Evolutionary conservation across 495 filamentous ascomycete genomes (phyloP), one percentile per base, ranked within the genome.

Genomic region (Hyphodiscus hymeniophilus): DNA sequence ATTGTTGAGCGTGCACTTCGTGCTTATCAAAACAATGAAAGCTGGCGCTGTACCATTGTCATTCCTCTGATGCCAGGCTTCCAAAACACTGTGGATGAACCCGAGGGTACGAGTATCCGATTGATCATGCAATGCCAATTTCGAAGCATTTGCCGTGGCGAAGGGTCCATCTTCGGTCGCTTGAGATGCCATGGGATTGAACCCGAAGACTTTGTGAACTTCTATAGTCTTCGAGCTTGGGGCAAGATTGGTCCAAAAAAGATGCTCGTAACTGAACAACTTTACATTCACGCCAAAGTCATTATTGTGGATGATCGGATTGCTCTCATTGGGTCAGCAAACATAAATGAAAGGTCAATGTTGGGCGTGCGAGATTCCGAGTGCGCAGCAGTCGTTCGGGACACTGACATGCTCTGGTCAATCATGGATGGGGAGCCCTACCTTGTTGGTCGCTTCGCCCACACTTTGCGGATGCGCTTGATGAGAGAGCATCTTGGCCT

Each of bases 291-390:
- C 55, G 92, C 92, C 38, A 99, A 99, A 60, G 89, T 82, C 55
- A 96, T 97, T 78, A 76, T 99, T 47, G 92, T 95, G 3, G 92
- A 99, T 63, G 92, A 99, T 58, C 77, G 90, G 26, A 79, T 89
- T 54, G 91, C 82, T 18, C 83, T 99, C 46, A 99, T 99, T 58
- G 92, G 92, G 15, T 96, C 90, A 32, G 94, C 92, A 22, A 99
- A 99, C 60, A 99, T 99, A 70, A 99, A 99, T 59, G 92, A 99
- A 61, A 84, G 92, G 23, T 96, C 90, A 11, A 91, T 99, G 89
- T 60, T 95, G 17, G 92, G 92, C 30, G 79, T 77, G 15, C 74
- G 94, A 52, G 92, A 99, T 63, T 95, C 89, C 1, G 92, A 99
- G 61, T 83, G 87, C 42, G 94, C 94, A 3, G 80, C 91, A 5